Evolutionary conservation across 371 early-diverging fungal genomes (phyloP).

Genomic region (Actinomucor elegans): DNA sequence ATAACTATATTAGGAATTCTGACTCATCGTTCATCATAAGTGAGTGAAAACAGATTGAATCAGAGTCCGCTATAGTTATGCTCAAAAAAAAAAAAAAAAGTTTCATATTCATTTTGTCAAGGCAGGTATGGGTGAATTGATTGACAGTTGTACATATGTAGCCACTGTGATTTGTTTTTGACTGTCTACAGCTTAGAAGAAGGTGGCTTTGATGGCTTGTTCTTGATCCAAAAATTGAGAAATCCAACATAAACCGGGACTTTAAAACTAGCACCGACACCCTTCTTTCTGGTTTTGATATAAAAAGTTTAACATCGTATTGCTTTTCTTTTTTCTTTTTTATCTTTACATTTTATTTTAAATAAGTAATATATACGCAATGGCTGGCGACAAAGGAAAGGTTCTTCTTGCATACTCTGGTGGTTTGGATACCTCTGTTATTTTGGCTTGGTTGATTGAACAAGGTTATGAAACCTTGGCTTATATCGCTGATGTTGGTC

Average conservation of each 20-base stretch:
- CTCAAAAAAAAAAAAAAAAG: too few species aligned
- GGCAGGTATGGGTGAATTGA: neutral
- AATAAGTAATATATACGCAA: constrained; percentile 16
- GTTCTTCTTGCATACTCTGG: constrained; percentile 97
- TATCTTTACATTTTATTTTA: neutral
- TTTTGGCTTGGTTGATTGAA: constrained; percentile 96
- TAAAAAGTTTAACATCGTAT: neutral
- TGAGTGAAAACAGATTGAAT: neutral
- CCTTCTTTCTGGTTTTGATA: neutral
- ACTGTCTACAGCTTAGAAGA: neutral
- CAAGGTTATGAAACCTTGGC: constrained; percentile 96
- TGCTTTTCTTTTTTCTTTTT: neutral
- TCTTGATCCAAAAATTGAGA: neutral
- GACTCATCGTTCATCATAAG: constrained; percentile 25
- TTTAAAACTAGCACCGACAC: neutral
- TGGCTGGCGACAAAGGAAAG: constrained; percentile 72
- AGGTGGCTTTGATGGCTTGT: neutral
- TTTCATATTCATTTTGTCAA: too few species aligned
- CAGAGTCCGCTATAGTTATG: constrained; percentile 7
- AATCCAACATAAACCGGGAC: neutral
- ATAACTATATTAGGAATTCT: constrained; percentile 13
- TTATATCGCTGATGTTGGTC: constrained; percentile 97
- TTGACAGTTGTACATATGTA: neutral
- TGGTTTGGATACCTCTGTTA: constrained; percentile 97
- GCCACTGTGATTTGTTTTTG: too few species aligned